phyloP scores from a whole-genome alignment of 768 basidiomycete genomes.

The Lactarius hengduanensis region DNA sequence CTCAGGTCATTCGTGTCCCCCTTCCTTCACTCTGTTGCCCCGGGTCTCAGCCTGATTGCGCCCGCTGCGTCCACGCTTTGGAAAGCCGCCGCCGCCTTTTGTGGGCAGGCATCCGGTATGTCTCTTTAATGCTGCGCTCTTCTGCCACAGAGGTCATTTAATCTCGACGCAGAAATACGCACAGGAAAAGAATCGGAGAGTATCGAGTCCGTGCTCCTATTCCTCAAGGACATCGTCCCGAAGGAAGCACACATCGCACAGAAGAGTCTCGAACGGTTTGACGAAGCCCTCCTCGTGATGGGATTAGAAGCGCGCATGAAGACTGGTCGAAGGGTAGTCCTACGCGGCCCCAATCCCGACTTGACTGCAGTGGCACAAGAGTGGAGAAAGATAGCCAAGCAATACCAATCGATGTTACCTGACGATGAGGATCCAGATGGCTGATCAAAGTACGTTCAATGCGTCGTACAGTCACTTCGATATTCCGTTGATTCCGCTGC shows the following conservation, averaged over 20 bases:
- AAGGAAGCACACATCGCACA: slow-evolving; percentile 15
- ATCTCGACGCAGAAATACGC: slow-evolving; percentile 9
- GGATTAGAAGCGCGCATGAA: slow-evolving; percentile 20
- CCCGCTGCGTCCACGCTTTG: slow-evolving; percentile 6
- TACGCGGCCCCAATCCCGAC: slow-evolving; percentile 9
- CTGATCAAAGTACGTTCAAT: slow-evolving; percentile 7
- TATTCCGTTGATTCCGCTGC: slow-evolving; percentile 3
- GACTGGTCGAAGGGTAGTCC: slow-evolving; percentile 10
- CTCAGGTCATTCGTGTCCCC: slow-evolving; percentile 4
- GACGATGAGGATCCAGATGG: slow-evolving; percentile 7
- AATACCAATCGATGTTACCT: slow-evolving; percentile 21
- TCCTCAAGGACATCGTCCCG: slow-evolving; percentile 21
- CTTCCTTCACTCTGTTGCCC: slow-evolving; percentile 5
- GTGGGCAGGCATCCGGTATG: slow-evolving; percentile 9
- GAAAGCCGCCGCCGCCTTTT: slow-evolving; percentile 9
- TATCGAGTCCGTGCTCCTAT: slow-evolving; percentile 15
- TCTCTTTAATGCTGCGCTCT: background rate
- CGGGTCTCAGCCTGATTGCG: background rate
- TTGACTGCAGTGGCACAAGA: slow-evolving; percentile 3
- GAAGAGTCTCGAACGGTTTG: slow-evolving; percentile 12
- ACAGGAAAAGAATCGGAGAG: slow-evolving; percentile 9
- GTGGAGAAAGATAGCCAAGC: slow-evolving; percentile 18
- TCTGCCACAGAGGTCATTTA: background rate
- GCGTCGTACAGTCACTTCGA: background rate
- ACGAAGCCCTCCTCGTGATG: slow-evolving; percentile 19